phyloP scores from a whole-genome alignment of 1,284 basidiomycete genomes.

The Rhodotorula sp. region DNA sequence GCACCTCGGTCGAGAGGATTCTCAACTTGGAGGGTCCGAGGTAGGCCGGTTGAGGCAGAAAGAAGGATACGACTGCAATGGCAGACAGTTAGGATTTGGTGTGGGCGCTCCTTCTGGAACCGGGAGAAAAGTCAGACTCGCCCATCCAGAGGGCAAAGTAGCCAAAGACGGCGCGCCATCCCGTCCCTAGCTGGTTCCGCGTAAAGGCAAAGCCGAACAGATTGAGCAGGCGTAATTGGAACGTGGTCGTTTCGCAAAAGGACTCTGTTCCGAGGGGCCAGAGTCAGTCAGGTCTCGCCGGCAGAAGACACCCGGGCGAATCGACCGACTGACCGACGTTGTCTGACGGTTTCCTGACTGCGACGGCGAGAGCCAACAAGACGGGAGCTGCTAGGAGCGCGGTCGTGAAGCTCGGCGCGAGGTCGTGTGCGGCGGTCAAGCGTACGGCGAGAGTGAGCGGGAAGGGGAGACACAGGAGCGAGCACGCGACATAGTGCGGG shows the following conservation, averaged over 20 bases:
- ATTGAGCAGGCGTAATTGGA: slow-evolving; percentile 30
- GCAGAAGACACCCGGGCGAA: no score
- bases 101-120: no score
- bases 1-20: slow-evolving; percentile 13
- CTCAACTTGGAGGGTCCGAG: slow-evolving; percentile 20
- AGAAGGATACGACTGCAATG: slow-evolving; percentile 20
- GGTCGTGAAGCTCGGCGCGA: background rate
- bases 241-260: slow-evolving; percentile 17
- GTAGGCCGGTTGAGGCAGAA: slow-evolving; percentile 36
- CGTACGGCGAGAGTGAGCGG: slow-evolving; percentile 19
- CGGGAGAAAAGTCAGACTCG: background rate
- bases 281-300: background rate
- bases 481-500: slow-evolving; percentile 32
- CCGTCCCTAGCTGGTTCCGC: slow-evolving; percentile 4
- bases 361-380: slow-evolving; percentile 9
- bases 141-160: slow-evolving; percentile 29
- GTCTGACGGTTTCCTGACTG: background rate
- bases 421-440: background rate
- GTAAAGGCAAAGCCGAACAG: slow-evolving; percentile 23
- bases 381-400: slow-evolving; percentile 5
- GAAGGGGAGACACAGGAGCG: slow-evolving; percentile 24
- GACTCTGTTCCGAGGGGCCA: slow-evolving; percentile 3
- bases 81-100: background rate
- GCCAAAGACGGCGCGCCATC: background rate
- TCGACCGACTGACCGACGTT: slow-evolving; percentile 6